Conservation (phyloP, 1,139 yeast genomes). For the Saccharomyces hybrid region DNA sequence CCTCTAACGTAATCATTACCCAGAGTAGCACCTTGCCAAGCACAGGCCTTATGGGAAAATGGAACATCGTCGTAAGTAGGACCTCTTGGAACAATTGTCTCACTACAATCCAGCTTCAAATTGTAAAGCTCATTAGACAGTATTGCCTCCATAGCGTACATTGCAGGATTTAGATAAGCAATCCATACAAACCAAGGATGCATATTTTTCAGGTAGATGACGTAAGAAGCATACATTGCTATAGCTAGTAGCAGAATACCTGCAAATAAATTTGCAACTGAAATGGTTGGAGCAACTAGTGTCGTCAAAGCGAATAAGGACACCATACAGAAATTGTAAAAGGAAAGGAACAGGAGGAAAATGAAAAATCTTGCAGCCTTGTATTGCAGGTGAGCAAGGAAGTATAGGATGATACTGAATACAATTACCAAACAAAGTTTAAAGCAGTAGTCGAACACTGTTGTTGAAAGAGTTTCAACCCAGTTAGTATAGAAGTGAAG, state of each 20-base stretch:
- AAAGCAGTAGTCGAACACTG: slow-evolving; percentile 37
- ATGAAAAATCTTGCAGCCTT: slow-evolving; percentile 46
- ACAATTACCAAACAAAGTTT: slow-evolving; percentile 35
- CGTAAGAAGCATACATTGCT: slow-evolving; percentile 45
- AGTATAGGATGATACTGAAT: slow-evolving; percentile 41
- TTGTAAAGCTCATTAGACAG: slow-evolving; percentile 41
- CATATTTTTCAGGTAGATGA: slow-evolving; percentile 45
- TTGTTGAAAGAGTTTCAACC: slow-evolving; percentile 42
- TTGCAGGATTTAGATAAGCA: slow-evolving; percentile 45
- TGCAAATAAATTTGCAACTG: slow-evolving; percentile 45
- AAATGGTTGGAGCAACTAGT: slow-evolving; percentile 35
- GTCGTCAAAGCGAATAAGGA: slow-evolving; percentile 41
- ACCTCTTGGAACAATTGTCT: slow-evolving; percentile 39
- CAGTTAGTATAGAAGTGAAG: slow-evolving; percentile 45
- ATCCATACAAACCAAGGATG: slow-evolving; percentile 54
- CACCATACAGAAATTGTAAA: slow-evolving; percentile 35
- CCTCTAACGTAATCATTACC: slow-evolving; percentile 25
- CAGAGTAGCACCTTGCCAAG: slow-evolving; percentile 29
- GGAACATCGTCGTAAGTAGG: slow-evolving; percentile 33
- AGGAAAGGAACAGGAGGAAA: slow-evolving; percentile 36
- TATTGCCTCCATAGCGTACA: slow-evolving; percentile 44
- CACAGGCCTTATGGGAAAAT: slow-evolving; percentile 36
- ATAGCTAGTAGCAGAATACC: slow-evolving; percentile 40
- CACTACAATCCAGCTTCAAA: slow-evolving; percentile 27
- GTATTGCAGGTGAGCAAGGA: slow-evolving; percentile 40